phyloP scores from a whole-genome alignment of 1,284 basidiomycete genomes.

The Leccinum griseonigrum region DNA sequence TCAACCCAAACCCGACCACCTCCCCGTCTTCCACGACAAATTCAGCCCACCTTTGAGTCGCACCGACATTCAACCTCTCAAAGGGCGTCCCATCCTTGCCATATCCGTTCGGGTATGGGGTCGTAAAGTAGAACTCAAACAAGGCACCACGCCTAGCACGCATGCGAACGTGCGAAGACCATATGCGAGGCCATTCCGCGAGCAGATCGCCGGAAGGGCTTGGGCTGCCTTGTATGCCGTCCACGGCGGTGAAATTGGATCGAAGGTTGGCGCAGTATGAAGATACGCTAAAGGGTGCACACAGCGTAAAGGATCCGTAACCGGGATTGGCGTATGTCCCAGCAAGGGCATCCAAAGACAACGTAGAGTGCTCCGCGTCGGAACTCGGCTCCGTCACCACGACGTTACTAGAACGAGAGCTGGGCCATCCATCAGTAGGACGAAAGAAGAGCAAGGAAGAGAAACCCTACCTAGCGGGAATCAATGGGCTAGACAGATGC shows the following conservation, averaged over 20 bases:
- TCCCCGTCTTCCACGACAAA: slow-evolving; percentile 22
- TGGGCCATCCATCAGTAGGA: slow-evolving; percentile 5
- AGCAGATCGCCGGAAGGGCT: slow-evolving; percentile 17
- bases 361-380: neutral
- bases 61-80: slow-evolving; percentile 16
- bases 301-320: slow-evolving; percentile 38
- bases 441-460: neutral
- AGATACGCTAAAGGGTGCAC: slow-evolving; percentile 27
- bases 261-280: slow-evolving; percentile 28
- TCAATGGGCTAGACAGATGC: neutral
- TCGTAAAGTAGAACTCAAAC: slow-evolving; percentile 18
- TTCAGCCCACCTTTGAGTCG: slow-evolving; percentile 7
- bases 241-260: slow-evolving; percentile 29
- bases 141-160: slow-evolving; percentile 8
- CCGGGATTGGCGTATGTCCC: slow-evolving; percentile 37
- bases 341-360: slow-evolving; percentile 21
- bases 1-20: slow-evolving; percentile 30
- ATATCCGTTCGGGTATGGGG: slow-evolving; percentile 29
- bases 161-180: slow-evolving; percentile 30
- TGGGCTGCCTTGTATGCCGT: slow-evolving; percentile 2
- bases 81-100: slow-evolving; percentile 32
- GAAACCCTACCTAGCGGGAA: slow-evolving; percentile 6
- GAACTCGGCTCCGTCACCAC: neutral
- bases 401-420: neutral
- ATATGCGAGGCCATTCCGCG: slow-evolving; percentile 28